These are phyloP conservation scores for Ophiocordyceps camponoti-saundersi DNA, from an alignment of 2,329 filamentous ascomycete species.

Conservation along the genomic window DNA sequence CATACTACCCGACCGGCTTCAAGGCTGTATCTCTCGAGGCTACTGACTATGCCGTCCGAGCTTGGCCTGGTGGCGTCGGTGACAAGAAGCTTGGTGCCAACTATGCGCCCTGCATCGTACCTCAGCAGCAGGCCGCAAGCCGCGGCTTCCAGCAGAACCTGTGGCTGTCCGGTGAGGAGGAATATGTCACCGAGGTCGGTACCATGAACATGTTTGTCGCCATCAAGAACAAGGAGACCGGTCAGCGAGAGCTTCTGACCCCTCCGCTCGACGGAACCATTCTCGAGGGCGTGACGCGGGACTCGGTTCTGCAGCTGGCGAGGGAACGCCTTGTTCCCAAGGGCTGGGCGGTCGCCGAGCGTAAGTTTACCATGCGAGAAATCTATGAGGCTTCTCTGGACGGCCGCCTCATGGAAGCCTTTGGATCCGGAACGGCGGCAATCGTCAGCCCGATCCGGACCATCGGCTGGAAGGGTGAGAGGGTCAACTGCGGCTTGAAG, in stretches of 20 bases:
- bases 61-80: conserved; percentile 93
- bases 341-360: conserved; percentile 78
- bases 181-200: conserved; percentile 91
- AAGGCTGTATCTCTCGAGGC: conserved; percentile 93
- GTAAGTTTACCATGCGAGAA: conserved; percentile 84
- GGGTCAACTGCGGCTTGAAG: conserved; percentile 69
- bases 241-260: conserved; percentile 84
- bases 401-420: conserved; percentile 79
- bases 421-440: conserved; percentile 84
- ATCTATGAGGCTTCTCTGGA: conserved; percentile 66
- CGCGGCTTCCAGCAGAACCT: conserved; percentile 96
- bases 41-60: conserved; percentile 89
- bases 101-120: conserved; percentile 98
- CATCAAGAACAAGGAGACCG: conserved; percentile 69
- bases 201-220: conserved; percentile 98
- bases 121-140: conserved; percentile 78
- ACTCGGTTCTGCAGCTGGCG: conserved; percentile 77
- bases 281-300: conserved; percentile 82
- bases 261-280: conserved; percentile 94
- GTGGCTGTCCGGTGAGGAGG: conserved; percentile 91
- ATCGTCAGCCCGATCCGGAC: conserved; percentile 80
- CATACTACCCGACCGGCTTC: conserved; percentile 97
- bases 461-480: conserved; percentile 73
- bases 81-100: conserved; percentile 98
- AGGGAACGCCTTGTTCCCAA: conserved; percentile 66